These are phyloP conservation scores for Globisporangium cederbergense DNA, from an alignment of 352 stramenopile genomes.

Conservation along the genomic window DNA sequence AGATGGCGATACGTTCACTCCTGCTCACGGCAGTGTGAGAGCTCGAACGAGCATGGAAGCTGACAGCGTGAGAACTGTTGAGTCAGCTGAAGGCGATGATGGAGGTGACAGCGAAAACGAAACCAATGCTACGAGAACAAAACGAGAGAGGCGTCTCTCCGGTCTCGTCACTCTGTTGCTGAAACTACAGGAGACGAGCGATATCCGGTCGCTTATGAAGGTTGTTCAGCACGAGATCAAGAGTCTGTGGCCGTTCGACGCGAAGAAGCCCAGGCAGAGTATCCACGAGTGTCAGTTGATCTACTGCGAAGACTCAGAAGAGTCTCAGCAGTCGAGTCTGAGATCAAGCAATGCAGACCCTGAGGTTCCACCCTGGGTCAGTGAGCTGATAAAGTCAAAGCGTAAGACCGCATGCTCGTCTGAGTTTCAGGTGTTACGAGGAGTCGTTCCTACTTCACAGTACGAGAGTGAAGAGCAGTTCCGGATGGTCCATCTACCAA, in stretches of 20 bases:
- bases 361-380: slow-evolving; percentile 6
- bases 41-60: not conserved
- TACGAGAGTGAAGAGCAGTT: slow-evolving; percentile 3
- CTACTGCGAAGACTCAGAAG: not conserved
- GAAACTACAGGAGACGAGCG: slow-evolving; percentile 4
- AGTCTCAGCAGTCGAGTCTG: not conserved
- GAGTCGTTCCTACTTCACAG: not conserved
- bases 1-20: not conserved
- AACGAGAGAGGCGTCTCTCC: not conserved
- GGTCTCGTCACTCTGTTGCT: slow-evolving; percentile 8
- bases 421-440: not conserved
- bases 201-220: not conserved
- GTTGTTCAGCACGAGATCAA: slow-evolving; percentile 10
- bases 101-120: slow-evolving; percentile 1
- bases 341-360: not conserved
- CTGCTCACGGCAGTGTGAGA: not conserved
- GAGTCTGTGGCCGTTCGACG: slow-evolving; percentile 7
- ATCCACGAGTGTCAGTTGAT: slow-evolving; percentile 9
- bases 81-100: not conserved
- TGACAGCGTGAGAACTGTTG: not conserved
- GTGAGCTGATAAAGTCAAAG: not conserved
- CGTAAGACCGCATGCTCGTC: not conserved
- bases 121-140: not conserved
- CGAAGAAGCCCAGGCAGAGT: not conserved
- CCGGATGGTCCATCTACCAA: not conserved